Evolutionary conservation across 805 yeast genomes (phyloP).

Genomic region (Saccharomyces cerevisiae): DNA sequence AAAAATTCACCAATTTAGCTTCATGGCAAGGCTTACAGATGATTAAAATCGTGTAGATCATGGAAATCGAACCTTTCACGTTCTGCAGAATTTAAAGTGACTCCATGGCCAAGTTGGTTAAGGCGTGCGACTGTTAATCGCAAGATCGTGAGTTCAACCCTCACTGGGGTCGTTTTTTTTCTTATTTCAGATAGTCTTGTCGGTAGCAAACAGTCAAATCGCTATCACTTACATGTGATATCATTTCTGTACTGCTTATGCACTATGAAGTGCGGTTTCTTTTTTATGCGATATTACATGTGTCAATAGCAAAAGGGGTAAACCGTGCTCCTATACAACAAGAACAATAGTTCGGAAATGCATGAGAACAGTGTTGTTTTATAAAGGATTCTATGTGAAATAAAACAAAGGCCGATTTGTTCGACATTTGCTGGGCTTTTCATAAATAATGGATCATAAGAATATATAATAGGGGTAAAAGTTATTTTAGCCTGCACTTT

Average conservation of each 20-base stretch:
- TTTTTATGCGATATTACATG: too few relatives aligned
- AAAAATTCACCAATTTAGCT: too few relatives aligned
- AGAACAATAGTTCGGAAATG: not conserved
- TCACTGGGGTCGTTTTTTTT: conserved; percentile 41
- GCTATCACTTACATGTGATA: too few relatives aligned
- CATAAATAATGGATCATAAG: not conserved
- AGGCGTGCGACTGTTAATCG: conserved; percentile 61
- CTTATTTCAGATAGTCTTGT: too few relatives aligned
- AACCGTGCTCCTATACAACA: too few relatives aligned
- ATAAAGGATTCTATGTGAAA: not conserved
- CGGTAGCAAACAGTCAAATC: too few relatives aligned
- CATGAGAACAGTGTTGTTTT: not conserved
- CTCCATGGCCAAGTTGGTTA: conserved; percentile 55
- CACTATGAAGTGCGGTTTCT: too few relatives aligned
- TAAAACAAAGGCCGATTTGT: not conserved
- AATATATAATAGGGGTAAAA: not conserved
- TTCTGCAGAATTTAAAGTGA: conserved; percentile 17
- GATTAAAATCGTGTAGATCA: too few relatives aligned
- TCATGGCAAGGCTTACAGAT: too few relatives aligned
- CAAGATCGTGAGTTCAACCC: conserved; percentile 57
- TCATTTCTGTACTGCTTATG: too few relatives aligned
- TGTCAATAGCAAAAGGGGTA: too few relatives aligned
- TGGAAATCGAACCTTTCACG: too few relatives aligned
- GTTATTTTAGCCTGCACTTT: not conserved
- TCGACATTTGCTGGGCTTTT: not conserved